Evolutionary conservation across 176 grass and related monocot genomes (phyloP).

Genomic region (Canna indica): DNA sequence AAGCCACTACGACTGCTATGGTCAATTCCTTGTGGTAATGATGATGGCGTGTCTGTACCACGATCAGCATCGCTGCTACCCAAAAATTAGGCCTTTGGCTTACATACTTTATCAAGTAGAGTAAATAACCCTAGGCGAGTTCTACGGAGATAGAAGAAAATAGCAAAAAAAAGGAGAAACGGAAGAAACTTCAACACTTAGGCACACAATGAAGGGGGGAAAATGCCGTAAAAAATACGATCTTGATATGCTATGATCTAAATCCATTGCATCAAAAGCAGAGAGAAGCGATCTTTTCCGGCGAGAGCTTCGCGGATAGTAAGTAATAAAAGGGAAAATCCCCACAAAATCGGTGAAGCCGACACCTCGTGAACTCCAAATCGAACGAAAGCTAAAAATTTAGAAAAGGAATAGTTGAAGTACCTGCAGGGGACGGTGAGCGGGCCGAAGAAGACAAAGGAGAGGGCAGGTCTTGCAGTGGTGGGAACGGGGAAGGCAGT

Average conservation of each 20-base stretch:
- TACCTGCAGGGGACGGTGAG: slow-evolving; percentile 39
- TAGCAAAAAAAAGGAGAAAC: background rate
- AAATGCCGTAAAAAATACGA: background rate
- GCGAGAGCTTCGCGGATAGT: background rate
- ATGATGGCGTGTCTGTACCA: slow-evolving; percentile 25
- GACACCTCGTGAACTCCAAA: background rate
- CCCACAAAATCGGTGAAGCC: background rate
- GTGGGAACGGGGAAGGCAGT: background rate
- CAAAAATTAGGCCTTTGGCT: background rate
- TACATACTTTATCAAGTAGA: background rate
- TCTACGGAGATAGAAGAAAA: background rate
- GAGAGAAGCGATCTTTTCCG: background rate
- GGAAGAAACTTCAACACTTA: background rate
- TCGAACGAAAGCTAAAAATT: background rate
- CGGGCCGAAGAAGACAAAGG: background rate
- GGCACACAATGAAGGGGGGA: background rate
- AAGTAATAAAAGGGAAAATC: background rate
- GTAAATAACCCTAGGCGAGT: background rate
- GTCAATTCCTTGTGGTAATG: slow-evolving; percentile 70
- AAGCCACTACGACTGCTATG: slow-evolving; percentile 42
- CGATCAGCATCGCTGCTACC: slow-evolving; percentile 40
- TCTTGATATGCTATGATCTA: background rate
- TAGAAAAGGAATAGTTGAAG: background rate
- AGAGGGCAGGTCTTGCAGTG: background rate
- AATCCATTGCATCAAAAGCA: background rate